Evolutionary conservation across 768 basidiomycete species (phyloP), one percentile per base, ranked within the genome.

Genomic region (Tremella mesenterica): DNA sequence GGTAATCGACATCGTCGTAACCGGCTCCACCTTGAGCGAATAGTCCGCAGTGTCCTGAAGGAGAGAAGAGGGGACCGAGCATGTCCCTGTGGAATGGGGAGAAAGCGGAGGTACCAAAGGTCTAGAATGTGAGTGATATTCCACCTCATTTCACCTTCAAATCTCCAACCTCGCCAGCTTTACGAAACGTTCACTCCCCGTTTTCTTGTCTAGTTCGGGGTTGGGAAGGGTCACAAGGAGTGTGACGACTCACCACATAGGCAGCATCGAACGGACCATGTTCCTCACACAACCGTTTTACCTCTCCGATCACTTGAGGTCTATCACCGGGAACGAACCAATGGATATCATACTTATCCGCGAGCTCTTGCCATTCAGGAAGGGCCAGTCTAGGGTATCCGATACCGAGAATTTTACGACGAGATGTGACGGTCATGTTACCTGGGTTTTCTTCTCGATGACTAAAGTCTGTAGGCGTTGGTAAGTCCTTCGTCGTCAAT

Each of bases 1-100:
- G 44, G 44, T 49, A 25, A 29, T 52, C 50, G 23, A 60, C 59
- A 31, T 60, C 59, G 43, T 60, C 59, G 46, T 61, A 61, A 14
- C 59, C 59, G 12, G 59, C 59, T 2, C 59, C 59, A 9, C 56
- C 59, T 47, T 61, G 59, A n/a, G 59, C 59, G 41, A 43, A 61
- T 21, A 61, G 29, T 12, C 59, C 59, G 25, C 59, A 61, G 20
- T 28, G 25, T 16, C 59, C 59, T 10, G 59, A 54, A 18, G 39
- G 25, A 4, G 20, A 27, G 47, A 61, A 48, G 14, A 61, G 44
- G 2, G 59, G 59, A 14, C 7, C 21, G 20, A 61, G 56, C 48
- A 61, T 45, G 52, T 61, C 59, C 3, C 21, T 39, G 21, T 58
- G 28, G 47, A 45, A 56, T 5, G 41, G 49, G n/a, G 39, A 51